These are phyloP conservation scores for Hylodesmum podocarpum DNA, from an alignment of 306 rosid genomes.

Conservation along the genomic window DNA sequence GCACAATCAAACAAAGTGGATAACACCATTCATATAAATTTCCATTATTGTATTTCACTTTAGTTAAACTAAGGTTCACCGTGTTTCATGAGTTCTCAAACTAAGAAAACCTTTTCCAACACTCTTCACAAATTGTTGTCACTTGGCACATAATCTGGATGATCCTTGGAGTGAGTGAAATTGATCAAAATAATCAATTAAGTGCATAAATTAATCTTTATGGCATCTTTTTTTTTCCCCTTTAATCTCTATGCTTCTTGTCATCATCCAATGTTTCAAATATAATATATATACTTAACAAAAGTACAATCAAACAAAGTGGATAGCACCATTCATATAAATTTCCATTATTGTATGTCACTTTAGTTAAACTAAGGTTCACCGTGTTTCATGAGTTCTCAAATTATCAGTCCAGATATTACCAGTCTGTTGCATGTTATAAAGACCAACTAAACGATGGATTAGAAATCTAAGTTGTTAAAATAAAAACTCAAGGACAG, in stretches of 20 bases:
- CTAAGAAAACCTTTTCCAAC: no score
- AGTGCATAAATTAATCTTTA: background rate
- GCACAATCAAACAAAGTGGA: no score
- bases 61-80: no score
- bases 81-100: no score
- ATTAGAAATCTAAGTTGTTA: background rate
- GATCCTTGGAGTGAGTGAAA: background rate
- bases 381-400: background rate
- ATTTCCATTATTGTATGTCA: background rate
- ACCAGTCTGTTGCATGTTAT: background rate
- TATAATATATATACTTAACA: background rate
- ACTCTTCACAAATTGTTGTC: background rate
- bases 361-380: background rate
- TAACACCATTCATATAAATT: no score
- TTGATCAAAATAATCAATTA: background rate
- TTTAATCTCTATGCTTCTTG: background rate
- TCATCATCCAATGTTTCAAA: background rate
- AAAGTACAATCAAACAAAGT: background rate
- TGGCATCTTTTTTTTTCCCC: background rate
- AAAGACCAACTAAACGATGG: background rate
- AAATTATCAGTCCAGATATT: background rate
- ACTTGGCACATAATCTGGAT: background rate
- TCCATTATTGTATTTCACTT: no score
- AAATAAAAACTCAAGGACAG: background rate
- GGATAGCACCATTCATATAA: background rate